Conservation (phyloP, 2,329 filamentous ascomycete species). For the Calonectria crousiana region DNA sequence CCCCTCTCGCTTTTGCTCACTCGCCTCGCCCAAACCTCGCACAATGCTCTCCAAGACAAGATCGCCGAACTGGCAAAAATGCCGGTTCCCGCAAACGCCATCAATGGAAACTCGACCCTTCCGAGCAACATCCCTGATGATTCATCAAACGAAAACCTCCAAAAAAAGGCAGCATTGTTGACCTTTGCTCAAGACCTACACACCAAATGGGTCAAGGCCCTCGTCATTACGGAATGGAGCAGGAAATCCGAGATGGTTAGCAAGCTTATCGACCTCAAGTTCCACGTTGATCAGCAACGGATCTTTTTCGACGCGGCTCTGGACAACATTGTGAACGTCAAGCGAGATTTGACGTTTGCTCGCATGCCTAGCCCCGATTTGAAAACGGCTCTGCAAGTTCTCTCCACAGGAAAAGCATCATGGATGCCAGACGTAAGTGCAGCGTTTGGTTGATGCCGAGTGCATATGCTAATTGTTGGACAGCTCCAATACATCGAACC, state of each 20-base stretch:
- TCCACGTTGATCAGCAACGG: slow-evolving; percentile 76
- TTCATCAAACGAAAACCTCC: slow-evolving; percentile 72
- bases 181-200: slow-evolving; percentile 85
- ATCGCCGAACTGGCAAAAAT: slow-evolving; percentile 78
- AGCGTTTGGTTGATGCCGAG: background rate
- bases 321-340: slow-evolving; percentile 76
- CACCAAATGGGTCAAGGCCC: slow-evolving; percentile 90
- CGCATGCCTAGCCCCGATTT: slow-evolving; percentile 92
- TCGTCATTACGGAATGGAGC: slow-evolving; percentile 93
- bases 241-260: slow-evolving; percentile 82
- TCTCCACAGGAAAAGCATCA: slow-evolving; percentile 81
- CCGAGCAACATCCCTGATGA: slow-evolving; percentile 61
- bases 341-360: slow-evolving; percentile 77
- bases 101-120: slow-evolving; percentile 63
- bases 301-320: slow-evolving; percentile 71
- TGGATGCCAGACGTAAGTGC: slow-evolving; percentile 82
- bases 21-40: slow-evolving; percentile 85
- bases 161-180: slow-evolving; percentile 81
- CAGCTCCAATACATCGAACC: slow-evolving; percentile 83
- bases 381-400: slow-evolving; percentile 86
- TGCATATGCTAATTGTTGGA: slow-evolving; percentile 48
- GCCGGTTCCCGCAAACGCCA: slow-evolving; percentile 63
- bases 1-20: slow-evolving; percentile 81
- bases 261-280: slow-evolving; percentile 88
- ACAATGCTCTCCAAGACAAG: slow-evolving; percentile 79